Evolutionary conservation across 2,329 filamentous ascomycete species (phyloP).

Genomic region (Sphaerostilbella broomeana): DNA sequence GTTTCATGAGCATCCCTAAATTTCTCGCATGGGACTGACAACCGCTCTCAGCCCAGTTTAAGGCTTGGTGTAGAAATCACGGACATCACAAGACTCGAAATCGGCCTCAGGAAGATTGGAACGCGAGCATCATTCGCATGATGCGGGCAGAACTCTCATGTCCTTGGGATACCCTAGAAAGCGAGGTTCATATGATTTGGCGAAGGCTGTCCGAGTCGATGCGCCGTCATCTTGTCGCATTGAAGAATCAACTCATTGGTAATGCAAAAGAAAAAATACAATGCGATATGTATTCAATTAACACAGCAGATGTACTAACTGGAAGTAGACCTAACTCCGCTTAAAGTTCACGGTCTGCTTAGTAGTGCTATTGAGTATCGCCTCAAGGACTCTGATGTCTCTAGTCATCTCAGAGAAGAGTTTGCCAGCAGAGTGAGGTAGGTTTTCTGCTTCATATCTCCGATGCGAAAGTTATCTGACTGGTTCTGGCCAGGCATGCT

Average conservation of each 20-base stretch:
- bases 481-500: too few species aligned
- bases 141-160: background rate
- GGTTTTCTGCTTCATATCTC: background rate
- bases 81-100: background rate
- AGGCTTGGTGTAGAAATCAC: background rate
- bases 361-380: background rate
- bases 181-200: background rate
- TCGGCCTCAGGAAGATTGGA: background rate
- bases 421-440: background rate
- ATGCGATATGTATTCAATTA: too few species aligned
- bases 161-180: background rate
- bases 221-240: background rate
- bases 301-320: too few species aligned
- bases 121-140: background rate
- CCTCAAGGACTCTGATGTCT: background rate
- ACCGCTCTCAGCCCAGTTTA: background rate
- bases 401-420: background rate
- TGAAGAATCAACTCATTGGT: background rate
- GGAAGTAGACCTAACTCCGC: background rate
- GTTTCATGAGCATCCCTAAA: too few species aligned
- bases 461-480: background rate
- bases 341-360: background rate
- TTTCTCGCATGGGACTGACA: background rate
- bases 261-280: too few species aligned
- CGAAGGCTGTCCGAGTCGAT: background rate